These are phyloP conservation scores for Claviceps sp. DNA, from an alignment of 2,329 filamentous ascomycete genomes.

Conservation along the genomic window DNA sequence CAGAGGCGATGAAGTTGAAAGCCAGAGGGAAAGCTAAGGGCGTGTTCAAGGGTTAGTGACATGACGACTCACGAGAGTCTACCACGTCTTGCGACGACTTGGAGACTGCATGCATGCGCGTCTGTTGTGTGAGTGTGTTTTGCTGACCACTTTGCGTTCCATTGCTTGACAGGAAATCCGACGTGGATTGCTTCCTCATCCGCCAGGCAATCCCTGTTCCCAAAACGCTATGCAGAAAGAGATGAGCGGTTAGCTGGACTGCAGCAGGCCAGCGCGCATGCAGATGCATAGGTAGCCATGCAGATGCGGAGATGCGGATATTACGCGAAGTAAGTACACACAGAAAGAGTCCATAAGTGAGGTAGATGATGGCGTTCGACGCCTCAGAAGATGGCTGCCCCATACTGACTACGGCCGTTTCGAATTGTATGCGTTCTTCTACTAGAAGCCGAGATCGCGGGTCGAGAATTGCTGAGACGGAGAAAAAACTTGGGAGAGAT, in stretches of 20 bases:
- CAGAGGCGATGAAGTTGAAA: slow-evolving; percentile 81
- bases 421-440: not conserved
- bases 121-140: not conserved
- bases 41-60: slow-evolving; percentile 4
- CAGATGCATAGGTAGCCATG: no score
- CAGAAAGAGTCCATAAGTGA: slow-evolving; percentile 68
- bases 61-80: not conserved
- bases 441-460: not conserved
- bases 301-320: no score
- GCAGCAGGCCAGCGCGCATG: no score
- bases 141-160: slow-evolving; percentile 70
- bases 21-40: slow-evolving; percentile 59
- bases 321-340: slow-evolving; percentile 24
- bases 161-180: slow-evolving; percentile 62
- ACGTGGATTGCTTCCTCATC: slow-evolving; percentile 50
- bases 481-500: not conserved
- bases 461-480: not conserved
- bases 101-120: not conserved
- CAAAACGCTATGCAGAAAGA: slow-evolving; percentile 34
- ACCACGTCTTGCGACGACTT: no score
- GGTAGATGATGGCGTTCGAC: slow-evolving; percentile 73
- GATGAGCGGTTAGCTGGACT: not conserved
- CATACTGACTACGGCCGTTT: slow-evolving; percentile 34
- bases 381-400: slow-evolving; percentile 61
- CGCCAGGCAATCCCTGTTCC: slow-evolving; percentile 47